Percentiles rank a stretch among this genome's conserved stretches.
Evolutionary conservation across 768 basidiomycete genomes (phyloP).

Genomic region (Collybia sordida): DNA sequence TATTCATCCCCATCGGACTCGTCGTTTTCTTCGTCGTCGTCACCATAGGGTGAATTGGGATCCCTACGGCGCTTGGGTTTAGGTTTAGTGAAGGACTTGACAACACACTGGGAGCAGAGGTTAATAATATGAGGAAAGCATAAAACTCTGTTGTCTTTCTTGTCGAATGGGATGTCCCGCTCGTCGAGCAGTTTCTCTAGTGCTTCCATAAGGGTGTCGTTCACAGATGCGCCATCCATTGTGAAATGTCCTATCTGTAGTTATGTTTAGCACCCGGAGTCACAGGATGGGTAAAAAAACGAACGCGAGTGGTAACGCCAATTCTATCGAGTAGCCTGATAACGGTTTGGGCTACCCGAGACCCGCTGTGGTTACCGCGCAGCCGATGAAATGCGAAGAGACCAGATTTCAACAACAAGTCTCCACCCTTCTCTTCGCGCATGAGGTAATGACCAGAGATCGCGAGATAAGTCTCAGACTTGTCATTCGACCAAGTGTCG

Average conservation of each 20-base stretch:
- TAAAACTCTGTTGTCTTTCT: not conserved
- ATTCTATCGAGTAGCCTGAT: not conserved
- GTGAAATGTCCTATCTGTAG: not conserved
- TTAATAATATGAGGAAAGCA: too few species aligned
- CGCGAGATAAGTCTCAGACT: not conserved
- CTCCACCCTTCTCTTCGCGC: not conserved
- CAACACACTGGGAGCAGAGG: too few species aligned
- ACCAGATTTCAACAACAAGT: not conserved
- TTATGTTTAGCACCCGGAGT: not conserved
- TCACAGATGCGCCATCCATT: not conserved
- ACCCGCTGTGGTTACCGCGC: too few species aligned
- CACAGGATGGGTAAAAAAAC: too few species aligned
- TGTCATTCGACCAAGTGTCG: not conserved
- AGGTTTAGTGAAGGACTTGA: too few species aligned
- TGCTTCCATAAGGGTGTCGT: not conserved
- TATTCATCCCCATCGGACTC: too few species aligned
- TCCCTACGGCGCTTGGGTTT: too few species aligned
- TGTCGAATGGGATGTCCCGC: not conserved
- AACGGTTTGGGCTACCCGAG: not conserved
- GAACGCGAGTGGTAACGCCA: not conserved
- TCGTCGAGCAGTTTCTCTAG: not conserved
- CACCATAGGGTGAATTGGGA: too few species aligned
- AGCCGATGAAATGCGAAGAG: not conserved
- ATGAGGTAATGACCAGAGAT: not conserved
- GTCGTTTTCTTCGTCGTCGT: too few species aligned